These are phyloP conservation scores for Endocalyx cinctus DNA, from an alignment of 2,329 filamentous ascomycete species.

Conservation along the genomic window DNA sequence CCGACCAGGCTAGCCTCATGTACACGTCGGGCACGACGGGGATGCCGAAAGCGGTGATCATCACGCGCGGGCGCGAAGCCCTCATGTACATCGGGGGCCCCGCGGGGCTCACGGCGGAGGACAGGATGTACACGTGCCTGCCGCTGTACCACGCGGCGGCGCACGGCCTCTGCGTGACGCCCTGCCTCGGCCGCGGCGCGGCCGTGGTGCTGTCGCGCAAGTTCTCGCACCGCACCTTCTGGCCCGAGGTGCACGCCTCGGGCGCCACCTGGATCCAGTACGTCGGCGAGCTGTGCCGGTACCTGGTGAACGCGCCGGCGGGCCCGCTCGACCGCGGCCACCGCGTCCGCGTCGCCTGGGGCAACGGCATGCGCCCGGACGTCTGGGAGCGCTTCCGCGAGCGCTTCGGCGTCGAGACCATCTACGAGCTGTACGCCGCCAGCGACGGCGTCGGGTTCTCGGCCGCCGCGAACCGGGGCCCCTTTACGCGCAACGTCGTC, in stretches of 20 bases:
- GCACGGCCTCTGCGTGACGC: conserved; percentile 47
- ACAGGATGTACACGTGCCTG: conserved; percentile 72
- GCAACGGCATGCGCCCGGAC: conserved; percentile 64
- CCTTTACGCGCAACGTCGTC: conserved; percentile 57
- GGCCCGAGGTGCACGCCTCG: conserved; percentile 64
- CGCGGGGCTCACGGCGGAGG: conserved; percentile 26
- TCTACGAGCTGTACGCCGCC: conserved; percentile 72
- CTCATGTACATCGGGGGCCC: conserved; percentile 12
- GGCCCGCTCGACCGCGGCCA: conserved; percentile 55
- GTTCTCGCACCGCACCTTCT: conserved; percentile 68
- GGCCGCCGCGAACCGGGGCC: conserved; percentile 53
- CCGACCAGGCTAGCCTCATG: conserved; percentile 55
- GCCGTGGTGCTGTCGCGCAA: conserved; percentile 58
- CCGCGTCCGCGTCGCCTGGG: conserved; percentile 52
- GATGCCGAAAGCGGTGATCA: conserved; percentile 64
- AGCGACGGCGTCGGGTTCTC: conserved; percentile 64
- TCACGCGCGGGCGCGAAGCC: conserved; percentile 40
- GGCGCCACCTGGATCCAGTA: conserved; percentile 67
- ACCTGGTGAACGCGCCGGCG: conserved; percentile 63
- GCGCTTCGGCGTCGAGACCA: conserved; percentile 55
- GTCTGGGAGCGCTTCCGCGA: conserved; percentile 62
- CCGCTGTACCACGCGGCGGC: conserved; percentile 74
- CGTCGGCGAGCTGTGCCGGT: conserved; percentile 72
- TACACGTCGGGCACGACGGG: conserved; percentile 76
- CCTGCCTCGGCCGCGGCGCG: conserved; percentile 41